These are phyloP conservation scores for Eutrema yunnanense DNA, from an alignment of 345 rosid species.

Conservation along the genomic window DNA sequence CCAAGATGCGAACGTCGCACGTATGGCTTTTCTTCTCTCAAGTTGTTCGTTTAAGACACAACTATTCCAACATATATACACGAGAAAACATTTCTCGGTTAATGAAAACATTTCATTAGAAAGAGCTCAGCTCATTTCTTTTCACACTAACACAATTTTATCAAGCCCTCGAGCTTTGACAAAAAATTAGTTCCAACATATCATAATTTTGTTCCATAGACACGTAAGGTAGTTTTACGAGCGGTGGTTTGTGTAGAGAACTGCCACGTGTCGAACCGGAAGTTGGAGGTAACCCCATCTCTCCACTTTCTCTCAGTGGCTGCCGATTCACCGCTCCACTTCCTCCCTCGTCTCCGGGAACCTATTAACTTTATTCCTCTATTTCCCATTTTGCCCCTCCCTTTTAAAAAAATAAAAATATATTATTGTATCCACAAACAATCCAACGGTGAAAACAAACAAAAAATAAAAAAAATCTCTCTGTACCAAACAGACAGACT, in stretches of 20 bases:
- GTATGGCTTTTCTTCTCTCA: too few species aligned
- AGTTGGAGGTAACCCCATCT: not conserved
- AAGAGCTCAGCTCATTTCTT: too few species aligned
- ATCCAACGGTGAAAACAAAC: slow-evolving; percentile 3
- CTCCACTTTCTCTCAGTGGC: slow-evolving; percentile 11
- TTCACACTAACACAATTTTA: too few species aligned
- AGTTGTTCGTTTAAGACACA: too few species aligned
- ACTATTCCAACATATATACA: too few species aligned
- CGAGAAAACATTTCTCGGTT: too few species aligned
- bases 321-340: slow-evolving; percentile 19
- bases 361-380: not conserved
- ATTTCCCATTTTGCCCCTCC: slow-evolving; percentile 21
- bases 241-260: not conserved
- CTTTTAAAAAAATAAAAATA: too few species aligned
- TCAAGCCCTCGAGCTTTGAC: too few species aligned
- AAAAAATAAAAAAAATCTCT: not conserved
- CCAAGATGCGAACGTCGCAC: too few species aligned
- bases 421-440: not conserved
- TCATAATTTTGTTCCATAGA: too few species aligned
- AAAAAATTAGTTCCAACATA: too few species aligned
- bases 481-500: not conserved
- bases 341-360: slow-evolving; percentile 19
- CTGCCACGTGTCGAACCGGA: not conserved
- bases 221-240: not conserved
- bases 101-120: too few species aligned